phyloP scores from a whole-genome alignment of 345 rosid species.

The Orychophragmus violaceus region DNA sequence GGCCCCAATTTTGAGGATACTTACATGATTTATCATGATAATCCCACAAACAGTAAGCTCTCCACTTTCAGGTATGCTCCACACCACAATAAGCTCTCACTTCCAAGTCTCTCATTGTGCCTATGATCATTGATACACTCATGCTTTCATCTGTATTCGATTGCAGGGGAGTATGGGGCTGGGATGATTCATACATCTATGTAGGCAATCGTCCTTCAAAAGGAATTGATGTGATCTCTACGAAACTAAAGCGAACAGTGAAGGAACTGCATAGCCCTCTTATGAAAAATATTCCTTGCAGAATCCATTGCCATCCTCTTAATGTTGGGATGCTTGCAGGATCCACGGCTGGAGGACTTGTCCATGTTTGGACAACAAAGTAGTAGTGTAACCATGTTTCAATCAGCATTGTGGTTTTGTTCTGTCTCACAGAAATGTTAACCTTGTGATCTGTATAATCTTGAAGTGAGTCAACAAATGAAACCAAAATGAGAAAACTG shows the following conservation, averaged over 20 bases:
- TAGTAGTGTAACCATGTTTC: background rate
- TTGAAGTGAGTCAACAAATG: background rate
- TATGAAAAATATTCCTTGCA: constrained; percentile 57
- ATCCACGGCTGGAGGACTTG: constrained; percentile 66
- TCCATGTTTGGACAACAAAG: constrained; percentile 55
- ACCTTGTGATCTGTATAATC: too few relatives aligned
- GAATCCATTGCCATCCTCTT: constrained; percentile 64
- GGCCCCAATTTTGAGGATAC: constrained; percentile 47
- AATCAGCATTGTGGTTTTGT: background rate
- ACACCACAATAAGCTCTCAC: background rate
- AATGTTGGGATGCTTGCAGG: constrained; percentile 65
- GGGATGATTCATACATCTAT: constrained; percentile 77
- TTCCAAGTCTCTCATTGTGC: background rate
- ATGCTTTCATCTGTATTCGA: background rate
- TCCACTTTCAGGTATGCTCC: constrained; percentile 60
- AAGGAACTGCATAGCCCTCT: constrained; percentile 41
- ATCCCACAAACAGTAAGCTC: constrained; percentile 62
- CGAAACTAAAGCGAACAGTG: constrained; percentile 26
- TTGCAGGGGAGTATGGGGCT: constrained; percentile 81
- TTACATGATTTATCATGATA: constrained; percentile 46
- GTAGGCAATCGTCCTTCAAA: constrained; percentile 46
- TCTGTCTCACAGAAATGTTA: background rate
- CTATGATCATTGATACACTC: background rate
- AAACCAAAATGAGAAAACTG: background rate
- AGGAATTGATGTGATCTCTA: constrained; percentile 65